These are phyloP conservation scores for Parmales sp. DNA, from an alignment of 108 stramenopile genomes.

Conservation along the genomic window DNA sequence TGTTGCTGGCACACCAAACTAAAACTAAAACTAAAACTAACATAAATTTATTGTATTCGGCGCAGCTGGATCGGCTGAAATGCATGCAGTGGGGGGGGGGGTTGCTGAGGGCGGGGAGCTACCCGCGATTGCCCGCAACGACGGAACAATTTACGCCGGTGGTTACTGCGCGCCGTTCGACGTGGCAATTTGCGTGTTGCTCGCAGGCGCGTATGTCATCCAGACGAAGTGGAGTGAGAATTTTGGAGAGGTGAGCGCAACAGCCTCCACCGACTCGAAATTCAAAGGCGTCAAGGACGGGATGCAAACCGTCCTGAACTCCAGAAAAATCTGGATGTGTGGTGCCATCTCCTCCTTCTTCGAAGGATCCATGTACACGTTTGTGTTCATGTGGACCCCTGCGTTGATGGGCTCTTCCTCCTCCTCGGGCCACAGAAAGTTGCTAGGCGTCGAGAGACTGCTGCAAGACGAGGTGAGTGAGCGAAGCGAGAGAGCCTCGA, in stretches of 20 bases:
- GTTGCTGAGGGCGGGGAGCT: background rate
- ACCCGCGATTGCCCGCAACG: slow-evolving; percentile 22
- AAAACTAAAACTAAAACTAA: too few relatives aligned
- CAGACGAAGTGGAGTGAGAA: slow-evolving; percentile 84
- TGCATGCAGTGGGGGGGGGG: background rate
- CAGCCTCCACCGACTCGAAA: slow-evolving; percentile 8
- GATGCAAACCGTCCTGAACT: slow-evolving; percentile 20
- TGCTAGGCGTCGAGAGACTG: too few relatives aligned
- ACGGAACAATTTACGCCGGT: slow-evolving; percentile 47
- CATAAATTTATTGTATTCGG: too few relatives aligned
- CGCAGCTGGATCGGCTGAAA: background rate
- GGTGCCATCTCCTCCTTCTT: slow-evolving; percentile 68
- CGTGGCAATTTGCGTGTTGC: slow-evolving; percentile 62
- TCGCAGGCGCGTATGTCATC: slow-evolving; percentile 60
- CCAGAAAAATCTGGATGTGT: slow-evolving; percentile 59
- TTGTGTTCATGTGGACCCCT: slow-evolving; percentile 97
- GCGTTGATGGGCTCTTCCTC: slow-evolving; percentile 40
- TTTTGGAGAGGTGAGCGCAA: slow-evolving; percentile 51
- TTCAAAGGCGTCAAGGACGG: background rate
- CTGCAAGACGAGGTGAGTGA: too few relatives aligned
- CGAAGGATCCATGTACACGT: slow-evolving; percentile 86
- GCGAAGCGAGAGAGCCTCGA: too few relatives aligned
- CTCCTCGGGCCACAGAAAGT: too few relatives aligned
- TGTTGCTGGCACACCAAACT: background rate
- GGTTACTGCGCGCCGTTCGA: slow-evolving; percentile 91